Base-by-base conservation (phyloP, 805 yeast species). In the Debaryomyces prosopidis region DNA sequence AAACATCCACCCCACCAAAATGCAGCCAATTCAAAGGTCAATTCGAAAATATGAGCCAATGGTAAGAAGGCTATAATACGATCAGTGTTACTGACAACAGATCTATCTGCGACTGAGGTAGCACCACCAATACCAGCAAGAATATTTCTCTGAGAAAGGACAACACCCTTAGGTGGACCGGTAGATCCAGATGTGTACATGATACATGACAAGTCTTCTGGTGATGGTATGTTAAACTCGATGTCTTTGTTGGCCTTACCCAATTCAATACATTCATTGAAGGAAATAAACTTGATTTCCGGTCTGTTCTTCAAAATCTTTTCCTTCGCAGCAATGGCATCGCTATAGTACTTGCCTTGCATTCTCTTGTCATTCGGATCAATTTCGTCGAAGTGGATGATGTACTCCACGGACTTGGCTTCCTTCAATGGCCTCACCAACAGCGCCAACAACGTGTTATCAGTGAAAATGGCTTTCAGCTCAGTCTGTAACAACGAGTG, bases 41-140 rank as follows among this genome's bases (percentile, higher is more conserved):
- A 76, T 73, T 94, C 99, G 57, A 94, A 88, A 57, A 94, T 94
- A 63, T 94, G 99, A 7, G 99, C 99, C 60, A 94, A 79, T 10
- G 99, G 99, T 63, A 94, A 79, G 66, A 92, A 91, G 14, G 91
- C 85, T 66, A 94, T 82, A 51, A 92, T 71, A 54, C 89, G 78
- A 69, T 94, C 98, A 30, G 66, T 66, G 17, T 70, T 68, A 46
- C 59, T 68, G 42, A 89, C 79, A 36, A 68, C 43, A 16, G 69
- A 67, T 45, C 80, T 72, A 37, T 76, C 75, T 42, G 89, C 83
- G 57, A 80, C 77, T 36, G 81, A 72, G 20, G 85, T 65, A 46
- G 88, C 82, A 71, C 99, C 99, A 47, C 85, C 94, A 30, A 89
- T 66, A 63, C 96, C 97, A 17, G 96, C 87, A 43, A 92, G 71